Percentiles rank a stretch among this genome's conserved stretches.
These are phyloP conservation scores for Suillus hirtellus DNA, from an alignment of 768 basidiomycete species.

Conservation along the genomic window DNA sequence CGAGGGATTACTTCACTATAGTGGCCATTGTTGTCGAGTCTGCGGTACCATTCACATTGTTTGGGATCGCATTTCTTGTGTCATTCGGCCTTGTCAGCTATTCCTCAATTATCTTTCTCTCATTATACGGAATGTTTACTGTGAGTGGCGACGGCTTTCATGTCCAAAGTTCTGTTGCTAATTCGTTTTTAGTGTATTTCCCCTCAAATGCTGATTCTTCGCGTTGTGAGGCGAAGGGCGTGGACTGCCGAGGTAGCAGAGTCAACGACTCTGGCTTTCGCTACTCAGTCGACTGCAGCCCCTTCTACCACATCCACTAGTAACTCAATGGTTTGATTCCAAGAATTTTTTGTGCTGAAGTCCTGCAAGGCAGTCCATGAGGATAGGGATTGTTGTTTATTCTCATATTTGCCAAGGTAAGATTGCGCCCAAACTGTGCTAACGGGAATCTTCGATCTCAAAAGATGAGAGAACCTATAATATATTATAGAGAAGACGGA, in stretches of 20 bases:
- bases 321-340: no score
- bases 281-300: background rate
- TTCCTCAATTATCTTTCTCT: conserved; percentile 17
- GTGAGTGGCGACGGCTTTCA: background rate
- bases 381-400: background rate
- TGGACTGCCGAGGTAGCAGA: conserved; percentile 6
- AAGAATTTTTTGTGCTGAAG: background rate
- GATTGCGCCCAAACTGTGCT: no score
- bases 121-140: conserved; percentile 19
- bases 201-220: conserved; percentile 21
- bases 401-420: background rate
- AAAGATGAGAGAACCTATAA: background rate
- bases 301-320: background rate
- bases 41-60: conserved; percentile 19
- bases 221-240: conserved; percentile 14
- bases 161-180: background rate
- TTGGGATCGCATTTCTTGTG: conserved; percentile 17
- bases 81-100: conserved; percentile 13
- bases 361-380: background rate
- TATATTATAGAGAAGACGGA: background rate
- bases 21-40: conserved; percentile 13
- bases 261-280: background rate
- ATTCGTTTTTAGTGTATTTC: conserved; percentile 14
- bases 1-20: conserved; percentile 12
- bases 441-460: background rate